Base-by-base conservation (phyloP, 2,329 filamentous ascomycete genomes). In the Hawksworthiomyces lignivorus region DNA sequence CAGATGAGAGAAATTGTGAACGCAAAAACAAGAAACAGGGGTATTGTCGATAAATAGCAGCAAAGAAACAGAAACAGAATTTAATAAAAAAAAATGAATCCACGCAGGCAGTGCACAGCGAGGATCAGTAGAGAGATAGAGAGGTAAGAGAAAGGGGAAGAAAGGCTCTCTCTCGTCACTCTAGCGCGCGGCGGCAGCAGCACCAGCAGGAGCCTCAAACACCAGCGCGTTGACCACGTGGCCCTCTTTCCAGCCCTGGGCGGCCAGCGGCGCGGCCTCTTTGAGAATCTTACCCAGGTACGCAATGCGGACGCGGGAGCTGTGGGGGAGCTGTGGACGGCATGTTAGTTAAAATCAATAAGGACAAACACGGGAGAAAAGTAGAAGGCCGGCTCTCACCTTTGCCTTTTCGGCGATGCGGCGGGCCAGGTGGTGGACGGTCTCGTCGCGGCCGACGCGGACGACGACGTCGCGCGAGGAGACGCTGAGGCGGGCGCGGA, bases 221-320 rank as follows among this genome's bases (percentile, higher is more conserved):
- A 92, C 76, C 45, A 92, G 68, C 18, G 82, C 87, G 57, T 89
- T 92, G 41, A 94, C 64, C 26, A 92, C 69, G 56, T 92, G 75
- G 27, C 80, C 84, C 47, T 75, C 70, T 52, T 80, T 75, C 84
- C 86, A 95, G 36, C 83, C 84, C 52, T 92, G 83, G 4, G 73
- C 72, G 33, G 68, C 61, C 15, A 95, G 65, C 1, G 81, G 72
- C 17, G 75, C 58, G 41, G 72, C 70, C 49, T 90, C 85, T 50
- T 80, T 79, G 34, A 95, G 72, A 38, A 89, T 76, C 57, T 80
- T 87, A 51, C 89, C 89, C 61, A 92, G 73, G 59, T 94, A 94
- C 17, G 79, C 81, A 45, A 95, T 74, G 41, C 78, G 77, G 38
- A 95, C 68, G 36, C 70, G 74, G 47, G 76, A 77, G 33, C 65